These are phyloP conservation scores for Monosporascus sp. DNA, from an alignment of 2,329 filamentous ascomycete species.

Conservation along the genomic window DNA sequence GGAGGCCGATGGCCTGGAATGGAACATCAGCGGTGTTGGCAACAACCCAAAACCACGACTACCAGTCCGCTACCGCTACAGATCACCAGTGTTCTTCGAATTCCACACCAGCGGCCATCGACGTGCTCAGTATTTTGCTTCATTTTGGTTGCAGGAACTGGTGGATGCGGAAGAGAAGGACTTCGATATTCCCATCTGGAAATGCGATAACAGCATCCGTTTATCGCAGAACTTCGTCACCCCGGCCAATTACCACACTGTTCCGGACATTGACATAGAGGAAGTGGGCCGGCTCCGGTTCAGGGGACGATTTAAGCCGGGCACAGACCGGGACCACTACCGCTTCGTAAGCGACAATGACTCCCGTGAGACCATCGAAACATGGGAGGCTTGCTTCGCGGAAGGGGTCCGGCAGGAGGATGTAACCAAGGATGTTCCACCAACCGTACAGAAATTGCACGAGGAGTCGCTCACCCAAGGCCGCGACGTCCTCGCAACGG, in stretches of 20 bases:
- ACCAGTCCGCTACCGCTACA: conserved; percentile 85
- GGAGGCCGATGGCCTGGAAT: conserved; percentile 48
- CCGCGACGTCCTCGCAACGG: conserved; percentile 72
- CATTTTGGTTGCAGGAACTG: conserved; percentile 82
- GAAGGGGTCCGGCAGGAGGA: conserved; percentile 74
- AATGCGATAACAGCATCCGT: conserved; percentile 66
- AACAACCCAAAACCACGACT: conserved; percentile 55
- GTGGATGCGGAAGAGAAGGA: conserved; percentile 71
- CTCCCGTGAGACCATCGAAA: conserved; percentile 86
- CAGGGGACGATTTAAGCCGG: conserved; percentile 77
- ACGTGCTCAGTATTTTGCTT: conserved; percentile 67
- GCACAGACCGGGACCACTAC: conserved; percentile 81
- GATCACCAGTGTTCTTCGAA: conserved; percentile 85
- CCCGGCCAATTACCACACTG: conserved; percentile 62
- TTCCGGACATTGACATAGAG: conserved; percentile 71
- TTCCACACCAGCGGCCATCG: conserved; percentile 68
- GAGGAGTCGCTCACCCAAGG: conserved; percentile 75
- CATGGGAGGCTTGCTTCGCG: conserved; percentile 85
- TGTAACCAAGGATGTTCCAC: conserved; percentile 69
- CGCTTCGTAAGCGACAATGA: conserved; percentile 82
- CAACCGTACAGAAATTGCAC: conserved; percentile 68
- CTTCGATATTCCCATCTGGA: conserved; percentile 89
- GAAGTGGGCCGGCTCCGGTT: conserved; percentile 81
- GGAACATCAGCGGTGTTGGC: conserved; percentile 42
- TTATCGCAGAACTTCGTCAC: conserved; percentile 92